Conservation (phyloP, 1,284 basidiomycete genomes). For the Pholiota adiposa region DNA sequence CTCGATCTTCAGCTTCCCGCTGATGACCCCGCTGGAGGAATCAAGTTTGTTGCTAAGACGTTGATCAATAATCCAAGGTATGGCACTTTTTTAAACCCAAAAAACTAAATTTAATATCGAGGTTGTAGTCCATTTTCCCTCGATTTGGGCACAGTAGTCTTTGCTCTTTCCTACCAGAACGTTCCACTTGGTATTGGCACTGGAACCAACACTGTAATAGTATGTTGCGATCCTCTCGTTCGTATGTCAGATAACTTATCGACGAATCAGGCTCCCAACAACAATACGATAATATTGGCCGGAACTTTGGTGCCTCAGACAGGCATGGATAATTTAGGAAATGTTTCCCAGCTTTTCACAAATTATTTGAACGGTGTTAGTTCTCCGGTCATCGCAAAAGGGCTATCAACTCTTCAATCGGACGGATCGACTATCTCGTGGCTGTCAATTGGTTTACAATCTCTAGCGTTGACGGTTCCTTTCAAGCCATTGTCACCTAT, state of each 20-base stretch:
- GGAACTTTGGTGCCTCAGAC: slow-evolving; percentile 66
- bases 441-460: slow-evolving; percentile 67
- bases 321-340: slow-evolving; percentile 49
- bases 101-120: neutral
- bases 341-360: slow-evolving; percentile 71
- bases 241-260: neutral
- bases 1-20: slow-evolving; percentile 74
- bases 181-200: slow-evolving; percentile 65
- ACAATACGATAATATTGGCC: slow-evolving; percentile 64
- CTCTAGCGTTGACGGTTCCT: slow-evolving; percentile 61
- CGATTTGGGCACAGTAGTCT: slow-evolving; percentile 70
- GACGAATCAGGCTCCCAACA: slow-evolving; percentile 48
- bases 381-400: slow-evolving; percentile 64
- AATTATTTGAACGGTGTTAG: slow-evolving; percentile 72
- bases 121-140: slow-evolving; percentile 65
- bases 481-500: slow-evolving; percentile 62
- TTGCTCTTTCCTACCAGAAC: slow-evolving; percentile 65
- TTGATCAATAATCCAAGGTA: slow-evolving; percentile 68
- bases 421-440: slow-evolving; percentile 66
- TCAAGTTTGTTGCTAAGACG: slow-evolving; percentile 66
- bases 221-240: slow-evolving; percentile 32
- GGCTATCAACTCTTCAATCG: slow-evolving; percentile 58
- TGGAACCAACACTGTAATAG: slow-evolving; percentile 54
- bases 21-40: slow-evolving; percentile 71
- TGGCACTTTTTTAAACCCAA: neutral